These are phyloP conservation scores for Protomyces lactucae-debilis DNA, from an alignment of 1,139 yeast species.

Conservation along the genomic window DNA sequence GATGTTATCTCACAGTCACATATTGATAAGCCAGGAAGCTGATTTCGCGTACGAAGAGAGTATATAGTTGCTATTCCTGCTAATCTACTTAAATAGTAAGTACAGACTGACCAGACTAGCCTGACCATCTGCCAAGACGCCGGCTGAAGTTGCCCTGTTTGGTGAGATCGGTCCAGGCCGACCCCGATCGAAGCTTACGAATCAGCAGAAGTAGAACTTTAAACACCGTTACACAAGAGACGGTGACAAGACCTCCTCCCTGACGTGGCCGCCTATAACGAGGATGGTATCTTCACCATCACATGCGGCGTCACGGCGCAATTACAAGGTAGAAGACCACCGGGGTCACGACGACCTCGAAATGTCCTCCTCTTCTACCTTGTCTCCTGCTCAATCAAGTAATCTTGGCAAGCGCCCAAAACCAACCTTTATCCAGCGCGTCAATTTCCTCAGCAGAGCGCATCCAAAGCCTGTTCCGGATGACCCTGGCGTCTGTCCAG, in stretches of 20 bases:
- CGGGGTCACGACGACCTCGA: neutral
- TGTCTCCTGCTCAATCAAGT: neutral
- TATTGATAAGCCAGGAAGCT: neutral
- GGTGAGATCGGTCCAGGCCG: too few relatives aligned
- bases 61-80: too few relatives aligned
- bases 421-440: neutral
- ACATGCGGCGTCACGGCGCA: neutral
- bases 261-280: too few relatives aligned
- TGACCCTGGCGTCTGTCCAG: conserved; percentile 20
- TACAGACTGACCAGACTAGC: too few relatives aligned
- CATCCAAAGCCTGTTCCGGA: conserved; percentile 17
- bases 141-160: too few relatives aligned
- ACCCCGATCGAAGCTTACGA: too few relatives aligned
- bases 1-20: neutral
- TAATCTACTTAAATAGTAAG: too few relatives aligned
- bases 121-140: too few relatives aligned
- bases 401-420: neutral
- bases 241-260: neutral
- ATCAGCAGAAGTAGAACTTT: neutral
- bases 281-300: too few relatives aligned
- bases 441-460: conserved; percentile 23
- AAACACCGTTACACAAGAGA: neutral
- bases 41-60: too few relatives aligned
- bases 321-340: neutral
- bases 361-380: neutral